Evolutionary conservation across 768 basidiomycete genomes (phyloP), one percentile per base, ranked within the genome.

Genomic region (Auriscalpium vulgare): DNA sequence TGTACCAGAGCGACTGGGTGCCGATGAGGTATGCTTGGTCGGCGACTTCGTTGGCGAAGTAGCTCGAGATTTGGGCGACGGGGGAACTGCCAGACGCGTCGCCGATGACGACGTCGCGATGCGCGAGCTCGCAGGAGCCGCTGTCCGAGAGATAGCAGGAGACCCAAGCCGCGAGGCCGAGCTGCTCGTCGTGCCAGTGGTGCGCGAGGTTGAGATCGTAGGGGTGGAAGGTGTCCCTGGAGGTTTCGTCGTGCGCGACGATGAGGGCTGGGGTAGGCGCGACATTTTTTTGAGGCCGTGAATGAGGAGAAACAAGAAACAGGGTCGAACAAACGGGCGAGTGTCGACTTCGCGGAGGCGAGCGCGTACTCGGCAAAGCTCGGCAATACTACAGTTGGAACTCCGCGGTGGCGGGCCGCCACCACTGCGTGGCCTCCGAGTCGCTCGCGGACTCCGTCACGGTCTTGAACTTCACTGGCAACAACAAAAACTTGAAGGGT

Each of bases 221-320:
- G 34, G n/a, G 11, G 53, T 35, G 4, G 29, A 2, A 4, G 29
- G 29, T 29, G 29, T 29, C 29, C 29, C 29, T 13, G 71, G 63
- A 50, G 62, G 73, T 47, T 63, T 58, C 0, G 72, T 62, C 48
- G 68, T 65, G 4, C 70, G 67, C 10, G 70, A 61, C 17, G 59
- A 59, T 8, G 70, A 60, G n/a, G 59, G 59, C 54, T 70, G 71
- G n/a, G 74, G 72, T 21, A 74, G 60, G 38, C 75, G 75, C 56
- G 75, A 75, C 75, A 77, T 76, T 47, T n/a, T n/a, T n/a, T n/a
- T n/a, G n/a, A n/a, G n/a, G n/a, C n/a, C n/a, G n/a, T n/a, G n/a
- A n/a, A n/a, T n/a, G n/a, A n/a, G n/a, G n/a, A n/a, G n/a, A n/a
- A n/a, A n/a, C n/a, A n/a, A n/a, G n/a, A n/a, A n/a, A n/a, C n/a